phyloP scores from a whole-genome alignment of 306 rosid species.

The Pyrus pyrifolia region DNA sequence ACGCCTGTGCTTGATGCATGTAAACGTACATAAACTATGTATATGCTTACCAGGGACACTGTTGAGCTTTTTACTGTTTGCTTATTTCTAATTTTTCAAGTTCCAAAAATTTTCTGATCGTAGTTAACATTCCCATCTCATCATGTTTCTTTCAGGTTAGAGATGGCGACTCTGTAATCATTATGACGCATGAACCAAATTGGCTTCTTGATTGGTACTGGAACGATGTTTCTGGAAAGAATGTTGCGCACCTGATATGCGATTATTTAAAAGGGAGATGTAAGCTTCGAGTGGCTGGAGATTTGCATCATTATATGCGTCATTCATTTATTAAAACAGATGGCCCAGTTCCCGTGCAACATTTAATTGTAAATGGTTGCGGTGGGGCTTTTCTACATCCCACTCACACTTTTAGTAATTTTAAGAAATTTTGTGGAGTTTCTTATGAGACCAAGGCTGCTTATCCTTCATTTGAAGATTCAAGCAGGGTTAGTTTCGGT shows the following conservation, averaged over 20 bases:
- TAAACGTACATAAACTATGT: neutral
- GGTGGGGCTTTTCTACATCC: slow-evolving; percentile 99
- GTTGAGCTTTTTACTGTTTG: neutral
- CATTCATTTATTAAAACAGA: slow-evolving; percentile 80
- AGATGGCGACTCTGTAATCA: slow-evolving; percentile 75
- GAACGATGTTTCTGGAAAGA: slow-evolving; percentile 77
- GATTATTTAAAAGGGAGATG: slow-evolving; percentile 92
- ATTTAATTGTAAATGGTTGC: slow-evolving; percentile 91
- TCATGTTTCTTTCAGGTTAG: slow-evolving; percentile 51
- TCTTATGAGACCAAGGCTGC: slow-evolving; percentile 85
- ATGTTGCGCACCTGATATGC: slow-evolving; percentile 67
- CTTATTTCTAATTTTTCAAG: neutral
- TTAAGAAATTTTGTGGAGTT: slow-evolving; percentile 49
- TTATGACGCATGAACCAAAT: slow-evolving; percentile 86
- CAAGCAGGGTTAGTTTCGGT: slow-evolving; percentile 62
- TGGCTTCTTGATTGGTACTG: slow-evolving; percentile 98
- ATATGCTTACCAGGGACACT: neutral
- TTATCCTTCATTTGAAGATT: slow-evolving; percentile 91
- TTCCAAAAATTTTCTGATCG: slow-evolving; percentile 1
- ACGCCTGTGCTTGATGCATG: slow-evolving; percentile 1
- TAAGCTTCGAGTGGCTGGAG: slow-evolving; percentile 95
- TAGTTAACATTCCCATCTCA: slow-evolving; percentile 14
- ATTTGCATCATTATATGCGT: slow-evolving; percentile 99
- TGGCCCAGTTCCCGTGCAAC: slow-evolving; percentile 65
- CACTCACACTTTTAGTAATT: slow-evolving; percentile 86